Evolutionary conservation across 345 rosid genomes (phyloP).

Genomic region (Salix udensis): DNA sequence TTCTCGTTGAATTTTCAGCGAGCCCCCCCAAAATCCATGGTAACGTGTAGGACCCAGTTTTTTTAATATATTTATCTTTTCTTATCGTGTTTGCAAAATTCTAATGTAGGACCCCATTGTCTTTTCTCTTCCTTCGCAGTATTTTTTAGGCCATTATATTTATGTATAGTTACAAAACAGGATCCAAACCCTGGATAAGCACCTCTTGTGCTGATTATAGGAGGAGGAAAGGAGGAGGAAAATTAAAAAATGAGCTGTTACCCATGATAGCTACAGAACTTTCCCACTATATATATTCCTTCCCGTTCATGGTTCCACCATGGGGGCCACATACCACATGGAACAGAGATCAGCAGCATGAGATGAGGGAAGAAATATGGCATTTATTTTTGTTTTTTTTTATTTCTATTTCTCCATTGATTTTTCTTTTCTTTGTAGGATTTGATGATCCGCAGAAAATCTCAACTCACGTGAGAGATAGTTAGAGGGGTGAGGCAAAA

Average conservation of each 20-base stretch:
- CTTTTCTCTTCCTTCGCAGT: neutral
- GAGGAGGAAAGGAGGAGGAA: neutral
- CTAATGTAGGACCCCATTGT: neutral
- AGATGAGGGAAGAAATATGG: neutral
- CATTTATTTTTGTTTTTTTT: neutral
- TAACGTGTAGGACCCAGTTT: conserved; percentile 21
- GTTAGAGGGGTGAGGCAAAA: neutral
- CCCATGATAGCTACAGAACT: conserved; percentile 26
- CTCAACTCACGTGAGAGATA: conserved; percentile 13
- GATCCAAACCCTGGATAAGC: neutral
- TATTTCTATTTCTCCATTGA: neutral
- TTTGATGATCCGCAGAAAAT: neutral
- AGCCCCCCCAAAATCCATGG: conserved; percentile 6
- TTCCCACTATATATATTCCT: neutral
- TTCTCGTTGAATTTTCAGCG: conserved; percentile 23
- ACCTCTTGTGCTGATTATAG: neutral
- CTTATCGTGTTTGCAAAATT: neutral
- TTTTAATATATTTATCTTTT: too few species aligned
- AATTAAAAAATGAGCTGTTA: conserved; percentile 29
- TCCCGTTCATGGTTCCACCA: conserved; percentile 1
- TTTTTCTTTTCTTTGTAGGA: neutral
- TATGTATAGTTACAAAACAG: neutral
- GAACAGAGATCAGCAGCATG: neutral
- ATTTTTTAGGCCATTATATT: neutral
- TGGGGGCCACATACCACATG: conserved; percentile 16